Conservation (phyloP, 345 rosid genomes). For the Lepidium aucheri region DNA sequence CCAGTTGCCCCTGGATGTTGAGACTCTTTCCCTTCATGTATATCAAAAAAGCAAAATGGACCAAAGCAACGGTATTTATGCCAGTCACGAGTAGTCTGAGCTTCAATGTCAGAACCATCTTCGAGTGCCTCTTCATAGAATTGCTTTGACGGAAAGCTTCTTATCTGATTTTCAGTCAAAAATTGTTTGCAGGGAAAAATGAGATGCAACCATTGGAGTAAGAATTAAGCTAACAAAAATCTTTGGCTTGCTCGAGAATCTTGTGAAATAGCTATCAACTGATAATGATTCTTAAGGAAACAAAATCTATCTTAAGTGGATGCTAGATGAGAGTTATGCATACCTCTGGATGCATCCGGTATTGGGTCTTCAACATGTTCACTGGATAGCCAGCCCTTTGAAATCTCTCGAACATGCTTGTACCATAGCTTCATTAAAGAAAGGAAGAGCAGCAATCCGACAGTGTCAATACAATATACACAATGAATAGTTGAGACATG, state of each 20-base stretch:
- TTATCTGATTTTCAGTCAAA: slow-evolving; percentile 40
- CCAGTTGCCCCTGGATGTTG: slow-evolving; percentile 86
- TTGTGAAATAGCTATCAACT: background rate
- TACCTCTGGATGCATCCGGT: slow-evolving; percentile 99
- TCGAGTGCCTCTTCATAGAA: slow-evolving; percentile 70
- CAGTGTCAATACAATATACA: background rate
- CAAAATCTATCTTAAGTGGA: background rate
- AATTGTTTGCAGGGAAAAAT: background rate
- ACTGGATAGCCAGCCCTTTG: slow-evolving; percentile 97
- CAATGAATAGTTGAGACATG: background rate
- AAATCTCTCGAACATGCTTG: slow-evolving; percentile 90
- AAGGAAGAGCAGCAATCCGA: background rate
- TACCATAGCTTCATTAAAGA: slow-evolving; percentile 58
- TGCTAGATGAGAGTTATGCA: background rate
- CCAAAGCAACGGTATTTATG: slow-evolving; percentile 74
- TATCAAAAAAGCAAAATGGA: slow-evolving; percentile 90
- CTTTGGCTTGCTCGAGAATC: background rate
- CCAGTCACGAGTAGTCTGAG: slow-evolving; percentile 73
- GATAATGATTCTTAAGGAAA: background rate
- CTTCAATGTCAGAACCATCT: slow-evolving; percentile 67
- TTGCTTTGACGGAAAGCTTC: slow-evolving; percentile 84
- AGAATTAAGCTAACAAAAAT: background rate
- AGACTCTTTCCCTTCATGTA: slow-evolving; percentile 78
- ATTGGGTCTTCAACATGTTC: slow-evolving; percentile 84
- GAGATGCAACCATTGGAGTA: background rate